Conservation (phyloP, 352 stramenopile genomes). For the Pythium dissimile region DNA sequence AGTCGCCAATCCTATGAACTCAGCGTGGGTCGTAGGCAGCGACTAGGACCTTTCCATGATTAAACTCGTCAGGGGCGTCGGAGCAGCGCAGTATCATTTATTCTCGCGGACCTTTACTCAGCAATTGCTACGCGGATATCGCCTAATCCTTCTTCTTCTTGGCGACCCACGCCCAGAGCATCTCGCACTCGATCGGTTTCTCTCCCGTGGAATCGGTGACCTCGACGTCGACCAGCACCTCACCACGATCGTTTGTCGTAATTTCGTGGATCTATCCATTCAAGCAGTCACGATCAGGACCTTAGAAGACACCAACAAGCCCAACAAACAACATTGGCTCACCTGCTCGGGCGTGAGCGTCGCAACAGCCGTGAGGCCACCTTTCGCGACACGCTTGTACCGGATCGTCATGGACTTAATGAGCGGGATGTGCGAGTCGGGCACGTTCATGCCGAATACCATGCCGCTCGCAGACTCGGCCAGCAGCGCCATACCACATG, state of each 20-base stretch:
- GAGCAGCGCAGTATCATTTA: too few relatives aligned
- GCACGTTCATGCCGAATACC: slow-evolving; percentile 86
- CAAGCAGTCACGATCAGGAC: neutral
- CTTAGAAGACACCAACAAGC: neutral
- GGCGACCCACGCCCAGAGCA: slow-evolving; percentile 83
- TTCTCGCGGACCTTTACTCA: too few relatives aligned
- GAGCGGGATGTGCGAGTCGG: slow-evolving; percentile 70
- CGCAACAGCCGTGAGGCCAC: slow-evolving; percentile 66
- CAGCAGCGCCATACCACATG: slow-evolving; percentile 82
- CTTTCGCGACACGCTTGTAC: slow-evolving; percentile 70
- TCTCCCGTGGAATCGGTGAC: slow-evolving; percentile 74
- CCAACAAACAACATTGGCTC: neutral
- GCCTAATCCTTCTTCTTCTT: slow-evolving; percentile 45
- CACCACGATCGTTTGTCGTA: slow-evolving; percentile 61
- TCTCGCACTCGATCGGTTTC: slow-evolving; percentile 76
- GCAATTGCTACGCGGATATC: too few relatives aligned
- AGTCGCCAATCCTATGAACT: too few relatives aligned
- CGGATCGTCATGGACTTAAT: slow-evolving; percentile 84
- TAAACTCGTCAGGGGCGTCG: too few relatives aligned
- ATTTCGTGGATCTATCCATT: slow-evolving; percentile 52
- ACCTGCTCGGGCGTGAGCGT: slow-evolving; percentile 68
- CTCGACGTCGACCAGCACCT: slow-evolving; percentile 63
- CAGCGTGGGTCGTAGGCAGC: too few relatives aligned
- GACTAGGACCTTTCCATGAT: too few relatives aligned
- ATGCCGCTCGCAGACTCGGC: slow-evolving; percentile 83